These are phyloP conservation scores for Lasiodiplodia theobromae DNA, from an alignment of 2,329 filamentous ascomycete species.

Conservation along the genomic window DNA sequence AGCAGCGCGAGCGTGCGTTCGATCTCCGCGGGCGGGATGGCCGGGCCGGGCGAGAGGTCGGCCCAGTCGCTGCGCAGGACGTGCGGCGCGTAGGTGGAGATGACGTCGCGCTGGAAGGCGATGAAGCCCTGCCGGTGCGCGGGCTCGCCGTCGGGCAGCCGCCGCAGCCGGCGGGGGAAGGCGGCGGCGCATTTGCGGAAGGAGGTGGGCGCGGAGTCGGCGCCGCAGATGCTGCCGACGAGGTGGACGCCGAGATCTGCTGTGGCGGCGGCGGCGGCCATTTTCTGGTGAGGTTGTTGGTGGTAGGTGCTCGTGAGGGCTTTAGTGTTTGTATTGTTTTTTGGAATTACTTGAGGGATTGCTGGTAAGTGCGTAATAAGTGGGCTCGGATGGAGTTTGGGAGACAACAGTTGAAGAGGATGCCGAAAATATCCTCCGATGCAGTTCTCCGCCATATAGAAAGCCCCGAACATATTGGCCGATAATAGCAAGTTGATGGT, in stretches of 20 bases:
- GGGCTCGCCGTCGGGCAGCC: constrained; percentile 35
- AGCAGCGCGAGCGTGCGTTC: constrained; percentile 6
- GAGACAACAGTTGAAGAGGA: too few species aligned
- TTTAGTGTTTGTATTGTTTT: too few species aligned
- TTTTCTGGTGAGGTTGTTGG: too few species aligned
- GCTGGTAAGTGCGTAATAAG: too few species aligned
- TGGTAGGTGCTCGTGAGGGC: too few species aligned
- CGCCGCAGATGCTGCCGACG: constrained; percentile 31
- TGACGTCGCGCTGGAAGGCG: constrained; percentile 29
- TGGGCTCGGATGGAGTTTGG: too few species aligned
- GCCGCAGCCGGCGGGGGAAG: constrained; percentile 30
- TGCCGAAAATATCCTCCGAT: too few species aligned
- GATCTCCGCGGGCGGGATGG: background rate
- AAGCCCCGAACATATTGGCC: too few species aligned
- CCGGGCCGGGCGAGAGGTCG: background rate
- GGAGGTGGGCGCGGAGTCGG: constrained; percentile 14
- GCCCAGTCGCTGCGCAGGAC: background rate
- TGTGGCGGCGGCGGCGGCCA: too few species aligned
- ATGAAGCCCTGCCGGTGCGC: constrained; percentile 31
- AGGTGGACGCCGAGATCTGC: constrained; percentile 16
- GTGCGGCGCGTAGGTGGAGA: constrained; percentile 1
- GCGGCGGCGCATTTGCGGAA: constrained; percentile 19
- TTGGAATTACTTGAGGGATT: too few species aligned
- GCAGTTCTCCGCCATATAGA: too few species aligned
- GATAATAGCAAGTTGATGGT: too few species aligned